Conservation (phyloP, 1,284 basidiomycete species). For the Vanrija sp. region DNA sequence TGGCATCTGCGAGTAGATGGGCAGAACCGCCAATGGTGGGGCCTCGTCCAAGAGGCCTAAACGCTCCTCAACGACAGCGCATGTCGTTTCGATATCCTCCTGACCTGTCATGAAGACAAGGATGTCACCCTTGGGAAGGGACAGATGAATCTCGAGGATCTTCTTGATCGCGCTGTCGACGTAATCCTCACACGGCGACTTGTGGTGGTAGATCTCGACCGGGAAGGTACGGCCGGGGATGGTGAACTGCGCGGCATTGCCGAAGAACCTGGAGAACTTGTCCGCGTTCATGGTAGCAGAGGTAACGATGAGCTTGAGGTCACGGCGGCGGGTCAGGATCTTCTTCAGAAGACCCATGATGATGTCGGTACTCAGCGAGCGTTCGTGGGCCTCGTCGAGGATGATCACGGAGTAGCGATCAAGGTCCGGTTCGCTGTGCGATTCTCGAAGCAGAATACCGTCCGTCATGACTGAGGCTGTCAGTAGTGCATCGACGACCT, state of each 20-base stretch:
- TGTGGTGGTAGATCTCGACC: constrained; percentile 91
- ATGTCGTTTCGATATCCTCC: constrained; percentile 96
- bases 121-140: constrained; percentile 89
- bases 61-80: constrained; percentile 85
- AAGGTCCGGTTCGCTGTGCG: constrained; percentile 89
- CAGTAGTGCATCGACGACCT: too few species aligned
- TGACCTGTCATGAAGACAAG: constrained; percentile 99
- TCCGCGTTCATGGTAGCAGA: constrained; percentile 99
- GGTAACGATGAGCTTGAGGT: constrained; percentile 93
- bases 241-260: constrained; percentile 89
- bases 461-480: constrained; percentile 82
- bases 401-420: constrained; percentile 95
- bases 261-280: constrained; percentile 95
- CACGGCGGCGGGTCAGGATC: constrained; percentile 82
- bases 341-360: constrained; percentile 92
- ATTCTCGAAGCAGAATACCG: constrained; percentile 91
- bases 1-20: constrained; percentile 99
- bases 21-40: constrained; percentile 76
- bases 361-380: constrained; percentile 92
- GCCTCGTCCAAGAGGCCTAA: constrained; percentile 87
- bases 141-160: constrained; percentile 91
- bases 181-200: constrained; percentile 97
- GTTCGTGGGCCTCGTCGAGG: constrained; percentile 94
- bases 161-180: constrained; percentile 98
- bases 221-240: constrained; percentile 99